Conservation (phyloP, 352 stramenopile genomes). For the Thalassiosira gravida region DNA sequence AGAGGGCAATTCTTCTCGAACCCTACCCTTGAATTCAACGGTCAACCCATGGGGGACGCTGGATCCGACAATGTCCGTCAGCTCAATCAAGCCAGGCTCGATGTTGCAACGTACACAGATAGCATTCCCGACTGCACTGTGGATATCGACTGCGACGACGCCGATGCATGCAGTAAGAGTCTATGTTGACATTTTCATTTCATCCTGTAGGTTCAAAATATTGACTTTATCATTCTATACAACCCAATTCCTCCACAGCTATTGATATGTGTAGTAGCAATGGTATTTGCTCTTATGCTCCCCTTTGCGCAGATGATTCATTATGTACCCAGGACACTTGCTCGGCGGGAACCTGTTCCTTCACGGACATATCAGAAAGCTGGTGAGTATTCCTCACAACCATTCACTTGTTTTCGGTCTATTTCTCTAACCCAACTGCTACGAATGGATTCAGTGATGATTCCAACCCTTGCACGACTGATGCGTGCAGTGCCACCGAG, state of each 20-base stretch:
- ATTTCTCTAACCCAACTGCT: too few relatives aligned
- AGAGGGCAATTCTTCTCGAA: constrained; percentile 49
- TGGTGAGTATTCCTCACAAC: too few relatives aligned
- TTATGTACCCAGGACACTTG: background rate
- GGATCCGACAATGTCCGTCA: constrained; percentile 29
- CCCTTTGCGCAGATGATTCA: background rate
- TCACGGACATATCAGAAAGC: too few relatives aligned
- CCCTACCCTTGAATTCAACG: constrained; percentile 30
- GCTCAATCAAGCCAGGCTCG: constrained; percentile 20
- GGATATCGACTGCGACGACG: background rate
- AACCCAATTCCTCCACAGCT: too few relatives aligned
- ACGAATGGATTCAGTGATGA: background rate
- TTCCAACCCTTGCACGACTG: background rate
- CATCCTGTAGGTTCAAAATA: too few relatives aligned
- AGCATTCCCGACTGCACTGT: background rate
- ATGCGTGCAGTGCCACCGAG: background rate
- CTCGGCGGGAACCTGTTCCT: background rate
- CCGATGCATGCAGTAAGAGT: background rate
- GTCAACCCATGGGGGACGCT: constrained; percentile 28
- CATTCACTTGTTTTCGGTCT: too few relatives aligned
- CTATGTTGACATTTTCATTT: too few relatives aligned
- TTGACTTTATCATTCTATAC: too few relatives aligned
- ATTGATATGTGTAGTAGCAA: too few relatives aligned
- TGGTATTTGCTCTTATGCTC: background rate
- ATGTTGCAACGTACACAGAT: constrained; percentile 7